These are phyloP conservation scores for Nitzschia putrida DNA, from an alignment of 108 stramenopile species.

Conservation along the genomic window DNA sequence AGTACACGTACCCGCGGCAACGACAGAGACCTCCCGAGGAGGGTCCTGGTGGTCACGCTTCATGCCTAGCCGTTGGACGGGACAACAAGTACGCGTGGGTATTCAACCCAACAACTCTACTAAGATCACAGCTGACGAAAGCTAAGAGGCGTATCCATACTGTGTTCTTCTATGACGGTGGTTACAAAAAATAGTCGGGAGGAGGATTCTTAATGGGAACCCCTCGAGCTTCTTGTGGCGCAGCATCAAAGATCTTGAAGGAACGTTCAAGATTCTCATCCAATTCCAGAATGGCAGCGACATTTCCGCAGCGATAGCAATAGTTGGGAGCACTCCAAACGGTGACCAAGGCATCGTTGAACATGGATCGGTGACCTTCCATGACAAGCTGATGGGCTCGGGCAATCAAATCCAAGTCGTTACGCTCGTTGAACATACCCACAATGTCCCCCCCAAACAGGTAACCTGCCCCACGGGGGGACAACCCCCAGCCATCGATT, in stretches of 20 bases:
- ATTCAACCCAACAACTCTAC: too few relatives aligned
- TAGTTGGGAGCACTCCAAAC: slow-evolving; percentile 99
- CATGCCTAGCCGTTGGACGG: too few relatives aligned
- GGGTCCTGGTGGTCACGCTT: too few relatives aligned
- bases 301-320: slow-evolving; percentile 98
- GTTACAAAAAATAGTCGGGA: slow-evolving; percentile 95
- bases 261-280: slow-evolving; percentile 92
- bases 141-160: too few relatives aligned
- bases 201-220: slow-evolving; percentile 94
- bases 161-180: background rate
- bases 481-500: slow-evolving; percentile 96
- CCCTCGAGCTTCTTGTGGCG: slow-evolving; percentile 94
- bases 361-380: slow-evolving; percentile 97
- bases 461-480: slow-evolving; percentile 98
- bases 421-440: slow-evolving; percentile 94
- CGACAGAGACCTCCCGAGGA: too few relatives aligned
- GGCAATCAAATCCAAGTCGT: slow-evolving; percentile 91
- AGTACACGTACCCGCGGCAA: too few relatives aligned
- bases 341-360: slow-evolving; percentile 93
- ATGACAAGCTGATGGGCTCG: slow-evolving; percentile 98
- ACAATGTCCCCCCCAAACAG: slow-evolving; percentile 97
- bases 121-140: too few relatives aligned
- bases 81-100: too few relatives aligned
- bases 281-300: slow-evolving; percentile 95
- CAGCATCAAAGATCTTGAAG: slow-evolving; percentile 97